phyloP scores from a whole-genome alignment of 2,329 filamentous ascomycete genomes.

The Chrysoporthe austroafricana region DNA sequence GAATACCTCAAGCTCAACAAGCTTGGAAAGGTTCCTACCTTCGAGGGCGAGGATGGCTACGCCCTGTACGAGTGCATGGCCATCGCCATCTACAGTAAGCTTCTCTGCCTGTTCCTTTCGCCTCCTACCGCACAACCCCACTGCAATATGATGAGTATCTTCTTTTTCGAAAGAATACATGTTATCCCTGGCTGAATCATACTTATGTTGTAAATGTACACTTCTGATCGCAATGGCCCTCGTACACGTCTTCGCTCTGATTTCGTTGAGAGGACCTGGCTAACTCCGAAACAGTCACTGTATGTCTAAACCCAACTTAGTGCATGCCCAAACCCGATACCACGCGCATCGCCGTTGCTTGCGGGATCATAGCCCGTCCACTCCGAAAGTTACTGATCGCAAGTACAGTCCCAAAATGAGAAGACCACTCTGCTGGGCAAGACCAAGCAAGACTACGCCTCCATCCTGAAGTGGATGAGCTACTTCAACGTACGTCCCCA shows the following conservation, averaged over 20 bases:
- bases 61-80: slow-evolving; percentile 87
- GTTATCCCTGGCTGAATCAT: slow-evolving; percentile 98
- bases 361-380: not conserved
- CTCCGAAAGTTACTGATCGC: slow-evolving; percentile 11
- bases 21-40: slow-evolving; percentile 90
- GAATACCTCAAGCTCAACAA: slow-evolving; percentile 87
- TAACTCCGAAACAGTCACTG: slow-evolving; percentile 36
- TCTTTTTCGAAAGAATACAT: slow-evolving; percentile 69
- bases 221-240: slow-evolving; percentile 62
- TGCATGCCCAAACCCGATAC: not conserved
- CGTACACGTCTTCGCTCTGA: slow-evolving; percentile 32
- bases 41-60: slow-evolving; percentile 91
- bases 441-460: slow-evolving; percentile 99
- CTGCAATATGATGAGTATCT: slow-evolving; percentile 68
- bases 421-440: slow-evolving; percentile 99
- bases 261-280: slow-evolving; percentile 36
- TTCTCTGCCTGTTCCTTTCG: slow-evolving; percentile 36
- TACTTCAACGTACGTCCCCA: slow-evolving; percentile 72
- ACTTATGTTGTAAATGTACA: slow-evolving; percentile 85
- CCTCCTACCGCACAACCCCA: slow-evolving; percentile 27
- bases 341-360: slow-evolving; percentile 31
- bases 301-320: slow-evolving; percentile 17
- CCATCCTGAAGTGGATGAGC: slow-evolving; percentile 98
- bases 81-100: slow-evolving; percentile 97
- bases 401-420: slow-evolving; percentile 83